Evolutionary conservation across 2,329 filamentous ascomycete species (phyloP), one percentile per base, ranked within the genome.

Genomic region (Aureobasidium mangrovei): DNA sequence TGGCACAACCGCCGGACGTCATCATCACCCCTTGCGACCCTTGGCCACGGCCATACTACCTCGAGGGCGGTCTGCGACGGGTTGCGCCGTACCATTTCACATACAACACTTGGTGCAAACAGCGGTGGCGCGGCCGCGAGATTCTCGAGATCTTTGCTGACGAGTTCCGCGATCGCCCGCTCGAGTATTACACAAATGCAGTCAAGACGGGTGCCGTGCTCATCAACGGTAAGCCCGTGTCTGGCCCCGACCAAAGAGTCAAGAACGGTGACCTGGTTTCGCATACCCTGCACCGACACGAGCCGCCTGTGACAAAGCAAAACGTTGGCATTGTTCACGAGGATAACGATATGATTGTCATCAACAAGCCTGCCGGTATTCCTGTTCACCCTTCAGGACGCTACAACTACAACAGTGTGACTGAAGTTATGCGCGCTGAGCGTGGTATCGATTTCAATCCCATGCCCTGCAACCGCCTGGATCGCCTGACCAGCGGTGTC

Each of bases 301-400:
- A 98, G 70, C 93, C 93, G 2, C 93, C 93, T 0, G 89, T 96
- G 32, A 91, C 88, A 2, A 84, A 83, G 12, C 81, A 87, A 40
- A 81, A 87, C 0, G 85, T 98, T 47, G 81, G 80, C 12, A 79
- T 96, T 43, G 83, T 98, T 38, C 86, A 95, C 70, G 93, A 98
- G 70, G 89, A 95, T 62, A 82, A 94, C 43, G 86, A 91, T 61
- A 85, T 98, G 75, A 86, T 98, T 56, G 91, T 97, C 58, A 95
- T 98, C 68, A 90, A 96, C 73, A 98, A 98, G 70, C 93, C 93
- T 0, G 86, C 91, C 0, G 93, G 93, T 5, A 84, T 98, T 39
- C 93, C 93, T 0, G 93, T 98, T 0, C 93, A 98, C 69, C 88
- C 93, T 4, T 91, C 93, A 0, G 93, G 93, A 4, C 83, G 93